These are phyloP conservation scores for Verticillium nubilum DNA, from an alignment of 2,329 filamentous ascomycete species.

Conservation along the genomic window DNA sequence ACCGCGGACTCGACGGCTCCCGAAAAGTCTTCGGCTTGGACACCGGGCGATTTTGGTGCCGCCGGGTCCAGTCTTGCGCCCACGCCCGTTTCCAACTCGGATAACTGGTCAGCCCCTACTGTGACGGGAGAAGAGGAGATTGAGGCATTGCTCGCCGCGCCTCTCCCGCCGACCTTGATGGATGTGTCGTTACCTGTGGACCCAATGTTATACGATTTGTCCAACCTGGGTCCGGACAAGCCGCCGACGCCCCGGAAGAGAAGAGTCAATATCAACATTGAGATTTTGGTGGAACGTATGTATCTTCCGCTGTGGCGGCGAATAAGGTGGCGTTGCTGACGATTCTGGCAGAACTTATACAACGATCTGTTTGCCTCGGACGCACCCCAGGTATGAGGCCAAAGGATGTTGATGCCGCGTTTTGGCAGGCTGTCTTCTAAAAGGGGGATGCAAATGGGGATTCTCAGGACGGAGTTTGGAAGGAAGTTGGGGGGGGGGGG, in stretches of 20 bases:
- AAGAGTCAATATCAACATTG: conserved; percentile 27
- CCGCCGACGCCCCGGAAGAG: conserved; percentile 17
- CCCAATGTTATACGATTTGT: neutral
- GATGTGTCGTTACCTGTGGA: neutral
- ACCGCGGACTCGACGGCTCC: neutral
- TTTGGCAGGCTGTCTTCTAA: conserved; percentile 8
- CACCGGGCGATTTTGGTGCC: neutral
- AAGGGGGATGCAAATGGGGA: neutral
- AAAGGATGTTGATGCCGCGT: conserved; percentile 22
- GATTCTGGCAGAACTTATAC: conserved; percentile 24
- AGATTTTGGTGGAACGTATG: conserved; percentile 23
- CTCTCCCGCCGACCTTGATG: neutral
- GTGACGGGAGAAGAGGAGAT: neutral
- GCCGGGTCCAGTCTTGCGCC: neutral
- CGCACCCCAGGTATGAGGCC: conserved; percentile 31
- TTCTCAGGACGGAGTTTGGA: too few species aligned
- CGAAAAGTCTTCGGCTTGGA: neutral
- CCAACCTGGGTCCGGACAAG: neutral
- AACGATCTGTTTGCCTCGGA: conserved; percentile 30
- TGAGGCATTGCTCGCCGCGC: neutral
- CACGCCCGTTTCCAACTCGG: neutral
- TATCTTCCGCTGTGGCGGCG: neutral
- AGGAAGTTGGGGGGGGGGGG: too few species aligned
- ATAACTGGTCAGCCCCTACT: neutral
- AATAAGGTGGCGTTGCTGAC: neutral